Percentiles rank a stretch among this genome's conserved stretches.
Evolutionary conservation across 2,329 filamentous ascomycete species (phyloP).

Genomic region (Xylariales sp.): DNA sequence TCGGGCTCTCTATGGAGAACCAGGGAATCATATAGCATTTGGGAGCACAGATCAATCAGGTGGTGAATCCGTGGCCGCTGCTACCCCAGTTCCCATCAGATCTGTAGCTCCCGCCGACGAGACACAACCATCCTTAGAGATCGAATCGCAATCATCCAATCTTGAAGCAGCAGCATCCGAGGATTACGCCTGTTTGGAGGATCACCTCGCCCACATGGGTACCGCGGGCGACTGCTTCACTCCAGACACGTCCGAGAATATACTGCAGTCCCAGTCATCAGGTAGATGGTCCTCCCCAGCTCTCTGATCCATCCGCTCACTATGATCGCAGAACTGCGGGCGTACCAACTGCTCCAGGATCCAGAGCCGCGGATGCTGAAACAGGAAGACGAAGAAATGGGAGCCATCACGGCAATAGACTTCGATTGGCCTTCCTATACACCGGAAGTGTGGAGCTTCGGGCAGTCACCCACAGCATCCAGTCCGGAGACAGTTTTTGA

Average conservation of each 20-base stretch:
- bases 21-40: background rate
- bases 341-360: background rate
- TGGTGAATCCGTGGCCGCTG: slow-evolving; percentile 4
- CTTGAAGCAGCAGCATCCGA: background rate
- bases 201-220: background rate
- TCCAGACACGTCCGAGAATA: background rate
- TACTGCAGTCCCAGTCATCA: slow-evolving; percentile 1
- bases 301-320: background rate
- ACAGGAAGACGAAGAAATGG: background rate
- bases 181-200: background rate
- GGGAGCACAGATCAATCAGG: background rate
- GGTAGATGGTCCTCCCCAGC: background rate
- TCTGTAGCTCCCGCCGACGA: slow-evolving; percentile 2
- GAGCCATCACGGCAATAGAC: background rate
- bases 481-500: too few species aligned
- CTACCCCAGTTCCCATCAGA: background rate
- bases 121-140: background rate
- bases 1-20: background rate
- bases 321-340: slow-evolving; percentile 1
- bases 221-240: background rate
- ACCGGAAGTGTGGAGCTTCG: too few species aligned
- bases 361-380: background rate
- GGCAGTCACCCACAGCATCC: too few species aligned
- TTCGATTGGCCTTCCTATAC: background rate
- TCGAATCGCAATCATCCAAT: background rate